Base-by-base conservation (phyloP, 169 alveolate species). In the Toxoplasma gondii region DNA sequence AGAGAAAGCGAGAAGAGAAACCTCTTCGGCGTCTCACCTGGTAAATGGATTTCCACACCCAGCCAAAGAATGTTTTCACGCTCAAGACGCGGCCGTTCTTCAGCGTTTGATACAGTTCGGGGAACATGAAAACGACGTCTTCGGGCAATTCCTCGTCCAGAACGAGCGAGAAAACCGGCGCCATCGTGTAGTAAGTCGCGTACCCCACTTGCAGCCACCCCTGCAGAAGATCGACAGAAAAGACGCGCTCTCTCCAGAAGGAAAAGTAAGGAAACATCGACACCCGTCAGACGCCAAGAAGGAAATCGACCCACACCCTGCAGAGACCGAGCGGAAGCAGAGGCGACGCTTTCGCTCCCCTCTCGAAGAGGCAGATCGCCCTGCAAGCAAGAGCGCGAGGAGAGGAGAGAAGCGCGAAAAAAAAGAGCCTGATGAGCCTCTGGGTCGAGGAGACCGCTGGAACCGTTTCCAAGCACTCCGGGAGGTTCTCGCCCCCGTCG, bases 201-300 rank as follows among this genome's bases (percentile, higher is more conserved):
- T 99, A 99, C 39, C 99, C 99, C 70, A 99, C 98, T 96, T 98
- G 99, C 53, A 99, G 96, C 98, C 98, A 98, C 10, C 99, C 99
- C 97, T 91, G 90, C 27, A 36, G 64, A 82, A 10, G 41, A 80
- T 49, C 45, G 45, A 54, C 19, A 49, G n/a, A 12, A 45, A 86
- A 0, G 41, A 24, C 74, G 49, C 39, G 24, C 5, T 12, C 17
- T 34, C 1, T 12, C 36, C 17, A 41, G 41, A 41, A 82, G 1
- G 64, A 38, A 16, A 22, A 80, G 90, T 24, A 82, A 39, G 17
- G 84, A 31, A 24, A 74, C n/a, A 44, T 7, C 27, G 7, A 12
- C 39, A 36, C 17, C 44, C 49, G 0, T 49, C 12, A 31, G 70
- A 49, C 7, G 24, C 31, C 19, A 54, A 86, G 4, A 34, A 38